Evolutionary conservation across 139 green algal species (phyloP).

Genomic region (Closterium sp.): DNA sequence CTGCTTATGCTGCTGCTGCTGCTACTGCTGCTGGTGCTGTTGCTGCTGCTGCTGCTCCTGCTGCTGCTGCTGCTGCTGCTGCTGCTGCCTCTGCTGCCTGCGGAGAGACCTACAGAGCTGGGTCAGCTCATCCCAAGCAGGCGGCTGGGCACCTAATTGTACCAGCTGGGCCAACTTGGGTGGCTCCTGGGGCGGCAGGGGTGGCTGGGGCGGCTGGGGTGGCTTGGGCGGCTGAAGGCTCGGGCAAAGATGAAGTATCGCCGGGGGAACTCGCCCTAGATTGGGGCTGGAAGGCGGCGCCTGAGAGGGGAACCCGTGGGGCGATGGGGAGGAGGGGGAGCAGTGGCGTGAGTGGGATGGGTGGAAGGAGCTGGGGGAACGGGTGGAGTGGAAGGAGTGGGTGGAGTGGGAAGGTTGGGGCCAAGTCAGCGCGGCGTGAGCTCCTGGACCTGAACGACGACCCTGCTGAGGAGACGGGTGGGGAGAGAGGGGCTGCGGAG

Average conservation of each 20-base stretch:
- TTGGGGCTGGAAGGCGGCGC: background rate
- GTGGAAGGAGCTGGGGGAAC: background rate
- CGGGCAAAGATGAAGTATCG: background rate
- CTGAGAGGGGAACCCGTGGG: background rate
- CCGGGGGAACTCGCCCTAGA: background rate
- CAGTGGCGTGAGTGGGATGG: background rate
- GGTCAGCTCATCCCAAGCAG: too few relatives aligned
- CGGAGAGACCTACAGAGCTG: background rate
- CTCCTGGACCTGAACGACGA: background rate
- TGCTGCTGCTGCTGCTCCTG: too few relatives aligned
- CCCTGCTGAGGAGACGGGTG: background rate
- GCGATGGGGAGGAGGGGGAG: too few relatives aligned
- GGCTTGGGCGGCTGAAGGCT: background rate
- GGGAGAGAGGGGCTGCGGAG: background rate
- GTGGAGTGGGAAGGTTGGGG: background rate
- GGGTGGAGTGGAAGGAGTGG: background rate
- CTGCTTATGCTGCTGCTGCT: too few relatives aligned
- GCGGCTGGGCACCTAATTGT: background rate
- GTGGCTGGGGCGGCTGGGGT: too few relatives aligned
- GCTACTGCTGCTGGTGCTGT: too few relatives aligned
- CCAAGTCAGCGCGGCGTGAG: background rate
- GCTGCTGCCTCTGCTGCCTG: background rate
- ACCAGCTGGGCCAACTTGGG: background rate
- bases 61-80: too few relatives aligned
- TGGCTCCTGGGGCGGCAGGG: background rate